Base-by-base conservation (phyloP, 805 yeast species). In the Candida montana region DNA sequence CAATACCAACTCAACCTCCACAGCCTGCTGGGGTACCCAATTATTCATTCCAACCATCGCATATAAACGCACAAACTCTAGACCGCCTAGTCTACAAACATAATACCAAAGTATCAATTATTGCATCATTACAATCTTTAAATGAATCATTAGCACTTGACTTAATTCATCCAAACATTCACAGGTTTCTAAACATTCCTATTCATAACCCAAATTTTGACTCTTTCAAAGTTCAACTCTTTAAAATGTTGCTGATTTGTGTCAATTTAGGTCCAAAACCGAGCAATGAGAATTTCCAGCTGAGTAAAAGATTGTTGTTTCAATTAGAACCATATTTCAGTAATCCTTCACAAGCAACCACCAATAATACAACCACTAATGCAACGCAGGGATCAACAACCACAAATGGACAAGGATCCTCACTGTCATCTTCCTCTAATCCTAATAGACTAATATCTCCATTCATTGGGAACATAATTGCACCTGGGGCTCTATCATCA, bases 131-230 rank as follows among this genome's bases (percentile, higher is more conserved):
- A 23, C 72, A 72, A 45, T 78, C 74, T 51, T 50, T 75, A 2
- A 64, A 75, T 31, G 71, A 75, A 12, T 77, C 81, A 15, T 52
- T 78, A 28, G 77, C 79, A 0, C 55, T 78, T 1, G 77, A 77
- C 49, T 58, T 72, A 6, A 63, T 52, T 35, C 84, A 79, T 57
- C 81, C 83, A 1, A 75, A 77, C 50, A 75, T 79, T 24, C 68
- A 71, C 45, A 56, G 83, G 41, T 74, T 76, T 10, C 65, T 78
- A 28, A 75, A 71, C 51, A 69, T 75, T 32, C 65, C 67, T 15
- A 59, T 63, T 17, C 68, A 53, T 0, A 8, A 33, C 53, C 74
- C 29, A 36, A 47, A 34, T 45, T 24, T 16, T 37, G 58, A 37
- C 71, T 37, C 58, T 55, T 63, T 74, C 63, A 63, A 73, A 61